These are phyloP conservation scores for Candida labiduridarum DNA, from an alignment of 1,139 yeast genomes.

Conservation along the genomic window DNA sequence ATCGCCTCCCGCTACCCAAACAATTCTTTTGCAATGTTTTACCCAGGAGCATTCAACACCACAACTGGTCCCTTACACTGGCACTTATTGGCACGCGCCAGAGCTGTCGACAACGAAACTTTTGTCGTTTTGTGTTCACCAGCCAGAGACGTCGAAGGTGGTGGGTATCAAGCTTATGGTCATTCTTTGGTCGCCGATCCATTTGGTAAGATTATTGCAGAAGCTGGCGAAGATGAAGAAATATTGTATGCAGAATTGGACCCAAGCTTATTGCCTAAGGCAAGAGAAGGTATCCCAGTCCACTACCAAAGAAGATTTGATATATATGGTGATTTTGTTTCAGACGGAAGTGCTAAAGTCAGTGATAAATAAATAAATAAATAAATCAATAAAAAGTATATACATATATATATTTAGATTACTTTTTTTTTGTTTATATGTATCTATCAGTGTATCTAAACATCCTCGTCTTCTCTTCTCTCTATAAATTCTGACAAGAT, in stretches of 20 bases:
- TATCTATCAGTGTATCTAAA: constrained; percentile 6
- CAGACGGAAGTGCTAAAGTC: constrained; percentile 42
- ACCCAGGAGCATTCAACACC: constrained; percentile 95
- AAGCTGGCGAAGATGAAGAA: constrained; percentile 85
- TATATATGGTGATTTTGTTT: constrained; percentile 70
- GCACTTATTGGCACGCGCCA: constrained; percentile 80
- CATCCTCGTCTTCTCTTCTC: constrained; percentile 49
- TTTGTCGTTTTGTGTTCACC: constrained; percentile 86
- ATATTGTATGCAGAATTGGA: constrained; percentile 80
- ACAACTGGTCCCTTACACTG: constrained; percentile 96
- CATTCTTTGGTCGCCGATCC: constrained; percentile 91
- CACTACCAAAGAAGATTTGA: constrained; percentile 78
- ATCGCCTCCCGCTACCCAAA: constrained; percentile 70
- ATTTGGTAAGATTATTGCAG: constrained; percentile 73
- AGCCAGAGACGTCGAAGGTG: constrained; percentile 67
- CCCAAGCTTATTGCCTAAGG: constrained; percentile 58
- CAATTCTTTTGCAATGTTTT: constrained; percentile 84
- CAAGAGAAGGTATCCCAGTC: constrained; percentile 77
- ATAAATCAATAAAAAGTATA: too few species aligned
- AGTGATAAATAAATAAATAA: constrained; percentile 30
- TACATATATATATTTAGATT: background rate
- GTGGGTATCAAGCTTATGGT: constrained; percentile 88
- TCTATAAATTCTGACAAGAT: constrained; percentile 60
- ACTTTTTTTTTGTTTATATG: background rate
- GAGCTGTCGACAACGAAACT: constrained; percentile 89